phyloP scores from a whole-genome alignment of 331 rosid species.

The Pyrus hybrid region DNA sequence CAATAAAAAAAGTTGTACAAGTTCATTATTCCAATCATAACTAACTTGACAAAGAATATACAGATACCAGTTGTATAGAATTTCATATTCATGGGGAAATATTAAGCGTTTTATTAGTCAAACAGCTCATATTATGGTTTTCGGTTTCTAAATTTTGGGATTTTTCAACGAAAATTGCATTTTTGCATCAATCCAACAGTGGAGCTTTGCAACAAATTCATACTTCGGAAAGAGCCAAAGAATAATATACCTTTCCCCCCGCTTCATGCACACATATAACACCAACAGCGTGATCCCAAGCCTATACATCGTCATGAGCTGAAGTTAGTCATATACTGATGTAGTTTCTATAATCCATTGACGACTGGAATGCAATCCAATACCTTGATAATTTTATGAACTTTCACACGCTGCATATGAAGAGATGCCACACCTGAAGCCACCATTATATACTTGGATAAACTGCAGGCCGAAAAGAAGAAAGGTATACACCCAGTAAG shows the following conservation, averaged over 20 bases:
- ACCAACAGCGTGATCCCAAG: conserved; percentile 96
- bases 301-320: conserved; percentile 29
- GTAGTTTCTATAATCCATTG: not conserved
- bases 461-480: conserved; percentile 36
- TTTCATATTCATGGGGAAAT: no score
- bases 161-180: no score
- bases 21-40: no score
- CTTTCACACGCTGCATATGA: conserved; percentile 44
- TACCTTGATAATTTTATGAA: conserved; percentile 34
- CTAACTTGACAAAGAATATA: no score
- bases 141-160: not conserved
- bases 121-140: not conserved
- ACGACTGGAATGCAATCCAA: not conserved
- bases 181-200: not conserved
- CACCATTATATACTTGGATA: conserved; percentile 90
- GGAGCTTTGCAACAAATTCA: not conserved
- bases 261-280: conserved; percentile 79
- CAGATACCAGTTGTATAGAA: no score
- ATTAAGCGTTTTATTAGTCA: no score
- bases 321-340: not conserved
- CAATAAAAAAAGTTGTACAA: not conserved
- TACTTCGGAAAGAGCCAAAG: not conserved
- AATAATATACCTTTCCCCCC: conserved; percentile 55
- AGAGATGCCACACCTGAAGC: conserved; percentile 72
- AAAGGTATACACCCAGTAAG: not conserved